Evolutionary conservation across 1,284 basidiomycete species (phyloP), one percentile per base, ranked within the genome.

Genomic region (Somion occarium): DNA sequence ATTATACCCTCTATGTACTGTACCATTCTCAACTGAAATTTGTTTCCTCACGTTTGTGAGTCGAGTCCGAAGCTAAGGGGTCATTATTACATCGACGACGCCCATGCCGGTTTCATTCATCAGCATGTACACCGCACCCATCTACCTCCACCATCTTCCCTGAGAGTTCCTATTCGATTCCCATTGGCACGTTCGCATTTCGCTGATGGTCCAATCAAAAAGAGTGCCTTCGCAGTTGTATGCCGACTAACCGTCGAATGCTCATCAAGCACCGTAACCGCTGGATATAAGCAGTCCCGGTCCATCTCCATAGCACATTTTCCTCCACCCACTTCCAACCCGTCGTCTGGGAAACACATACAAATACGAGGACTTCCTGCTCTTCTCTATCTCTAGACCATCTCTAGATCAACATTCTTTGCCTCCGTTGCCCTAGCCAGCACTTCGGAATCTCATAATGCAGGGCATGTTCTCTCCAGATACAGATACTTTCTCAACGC

Each of bases 401-500:
- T 34, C 30, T 34, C 7, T 34, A 34, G 30, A 34, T 34, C 30
- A 7, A 34, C 15, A 34, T 15, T 15, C 30, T 34, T 34, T 34
- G 30, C 30, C 30, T 34, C 30, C 30, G 30, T 34, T 15, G 7
- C 30, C 19, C 39, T 19, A 41, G 18, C 13, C 7, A 41, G 9
- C 9, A 15, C 39, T 22, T 19, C 18, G 18, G 39, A 41, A 19
- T 20, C 43, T 24, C 22, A 27, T 22, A 24, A 12, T 34, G 30
- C 43, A 9, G 9, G 43, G 22, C 25, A 44, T 61, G 34, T 55
- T 66, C 44, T 74, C 75, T 27, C 75, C 78, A 38, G 73, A 79
- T 53, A 62, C 62, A 46, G 82, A 87, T 54, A 71, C 72, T 39
- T 85, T 82, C 64, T 77, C 76, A 41, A 85, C 84, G 12, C 84